Evolutionary conservation across 176 grass and related monocot genomes (phyloP).

Genomic region (Puccinellia tenuiflora): DNA sequence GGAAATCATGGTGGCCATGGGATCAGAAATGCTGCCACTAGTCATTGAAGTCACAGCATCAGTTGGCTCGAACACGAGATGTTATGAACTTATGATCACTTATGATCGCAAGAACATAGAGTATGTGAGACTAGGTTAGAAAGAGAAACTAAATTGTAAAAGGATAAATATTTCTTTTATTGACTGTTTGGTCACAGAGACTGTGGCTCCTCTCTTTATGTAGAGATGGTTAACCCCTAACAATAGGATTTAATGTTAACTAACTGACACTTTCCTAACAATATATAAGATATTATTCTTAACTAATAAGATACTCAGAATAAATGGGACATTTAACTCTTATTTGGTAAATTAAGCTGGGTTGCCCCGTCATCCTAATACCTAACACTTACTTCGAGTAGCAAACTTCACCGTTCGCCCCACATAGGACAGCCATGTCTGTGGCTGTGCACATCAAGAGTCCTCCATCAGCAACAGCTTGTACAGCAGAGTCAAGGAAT

Average conservation of each 20-base stretch:
- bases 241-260: neutral
- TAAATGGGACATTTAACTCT: neutral
- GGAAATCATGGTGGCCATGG: neutral
- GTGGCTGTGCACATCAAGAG: constrained; percentile 95
- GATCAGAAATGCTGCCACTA: neutral
- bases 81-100: neutral
- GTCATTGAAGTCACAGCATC: neutral
- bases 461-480: constrained; percentile 83
- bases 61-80: neutral
- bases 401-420: constrained; percentile 83
- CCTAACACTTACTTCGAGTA: constrained; percentile 68
- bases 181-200: neutral
- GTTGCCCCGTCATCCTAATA: neutral
- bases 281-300: neutral
- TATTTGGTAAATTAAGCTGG: neutral
- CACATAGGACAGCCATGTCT: constrained; percentile 94
- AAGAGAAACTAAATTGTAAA: neutral
- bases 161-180: neutral
- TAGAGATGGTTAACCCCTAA: neutral
- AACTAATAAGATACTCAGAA: neutral
- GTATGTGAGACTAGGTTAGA: neutral
- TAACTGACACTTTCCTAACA: neutral
- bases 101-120: neutral
- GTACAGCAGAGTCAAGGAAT: constrained; percentile 93
- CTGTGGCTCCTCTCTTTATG: neutral